Conservation (phyloP, 1,284 basidiomycete species). For the Pseudozyma sp. region DNA sequence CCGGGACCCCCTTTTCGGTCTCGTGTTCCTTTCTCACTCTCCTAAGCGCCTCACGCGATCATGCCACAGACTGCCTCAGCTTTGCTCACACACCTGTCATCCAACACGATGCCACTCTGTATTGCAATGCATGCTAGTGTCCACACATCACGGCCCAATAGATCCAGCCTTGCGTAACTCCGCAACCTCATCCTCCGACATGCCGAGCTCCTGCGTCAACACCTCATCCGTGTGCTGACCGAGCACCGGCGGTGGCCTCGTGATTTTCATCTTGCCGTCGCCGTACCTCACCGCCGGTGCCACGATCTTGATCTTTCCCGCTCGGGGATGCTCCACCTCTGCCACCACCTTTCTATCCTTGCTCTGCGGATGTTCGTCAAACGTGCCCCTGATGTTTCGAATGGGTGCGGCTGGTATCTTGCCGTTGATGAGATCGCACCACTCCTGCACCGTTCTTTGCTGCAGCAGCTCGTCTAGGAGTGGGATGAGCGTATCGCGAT, state of each 20-base stretch:
- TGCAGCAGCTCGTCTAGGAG: constrained; percentile 75
- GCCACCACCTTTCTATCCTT: constrained; percentile 75
- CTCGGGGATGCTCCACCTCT: constrained; percentile 76
- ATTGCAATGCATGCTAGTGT: background rate
- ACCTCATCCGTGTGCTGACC: constrained; percentile 70
- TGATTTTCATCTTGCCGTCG: constrained; percentile 74
- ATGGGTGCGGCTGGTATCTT: constrained; percentile 72
- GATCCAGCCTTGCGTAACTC: constrained; percentile 70
- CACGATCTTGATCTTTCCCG: constrained; percentile 86
- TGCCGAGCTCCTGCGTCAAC: constrained; percentile 76
- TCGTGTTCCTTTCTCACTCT: no score
- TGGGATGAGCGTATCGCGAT: constrained; percentile 79
- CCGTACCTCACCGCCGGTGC: constrained; percentile 89
- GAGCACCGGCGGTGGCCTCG: constrained; percentile 63
- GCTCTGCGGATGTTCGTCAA: constrained; percentile 85
- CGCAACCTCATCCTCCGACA: constrained; percentile 73
- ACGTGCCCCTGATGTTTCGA: constrained; percentile 89
- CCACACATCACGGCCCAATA: constrained; percentile 40
- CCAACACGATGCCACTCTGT: background rate
- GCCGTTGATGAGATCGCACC: constrained; percentile 55
- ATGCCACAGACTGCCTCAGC: background rate
- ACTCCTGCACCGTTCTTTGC: constrained; percentile 47
- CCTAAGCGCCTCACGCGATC: constrained; percentile 5
- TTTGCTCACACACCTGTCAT: background rate
- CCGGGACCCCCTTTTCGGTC: no score